Conservation (phyloP, 2,329 filamentous ascomycete genomes). For the Penicillium sumatraense region DNA sequence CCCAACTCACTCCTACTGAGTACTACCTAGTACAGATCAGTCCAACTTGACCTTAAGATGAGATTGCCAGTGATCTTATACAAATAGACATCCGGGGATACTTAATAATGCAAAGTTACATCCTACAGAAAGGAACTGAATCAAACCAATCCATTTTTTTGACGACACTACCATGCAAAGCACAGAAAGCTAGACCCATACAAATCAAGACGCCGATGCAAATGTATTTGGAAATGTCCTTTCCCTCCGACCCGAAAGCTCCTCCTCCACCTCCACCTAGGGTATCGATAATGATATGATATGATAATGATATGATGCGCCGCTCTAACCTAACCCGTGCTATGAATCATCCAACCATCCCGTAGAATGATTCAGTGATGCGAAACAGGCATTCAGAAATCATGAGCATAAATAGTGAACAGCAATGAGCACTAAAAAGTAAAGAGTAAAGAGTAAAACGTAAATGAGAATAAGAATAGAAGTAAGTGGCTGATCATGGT, state of each 20-base stretch:
- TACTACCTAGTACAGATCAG: too few relatives aligned
- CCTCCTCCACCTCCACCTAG: conserved; percentile 29
- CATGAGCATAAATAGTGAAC: too few relatives aligned
- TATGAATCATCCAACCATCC: conserved; percentile 23
- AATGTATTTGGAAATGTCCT: conserved; percentile 15
- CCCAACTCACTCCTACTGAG: neutral
- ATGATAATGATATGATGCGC: too few relatives aligned
- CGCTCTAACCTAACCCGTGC: conserved; percentile 30
- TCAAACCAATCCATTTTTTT: neutral
- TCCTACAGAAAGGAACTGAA: too few relatives aligned
- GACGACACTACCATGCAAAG: conserved; percentile 2
- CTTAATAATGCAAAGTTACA: too few relatives aligned
- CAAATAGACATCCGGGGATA: too few relatives aligned
- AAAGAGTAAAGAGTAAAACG: too few relatives aligned
- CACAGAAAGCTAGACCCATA: conserved; percentile 14
- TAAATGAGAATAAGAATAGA: too few relatives aligned
- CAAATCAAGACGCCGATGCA: conserved; percentile 30
- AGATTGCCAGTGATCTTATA: too few relatives aligned
- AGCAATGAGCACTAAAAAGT: too few relatives aligned
- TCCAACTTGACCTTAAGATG: too few relatives aligned
- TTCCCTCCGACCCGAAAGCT: conserved; percentile 13
- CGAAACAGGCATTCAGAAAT: conserved; percentile 20
- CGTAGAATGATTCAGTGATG: conserved; percentile 18
- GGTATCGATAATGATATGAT: conserved; percentile 36
- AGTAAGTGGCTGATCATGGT: too few relatives aligned